Percentiles rank a stretch among this genome's conserved stretches.
These are phyloP conservation scores for Anthoceros angustus DNA, from an alignment of 225 moss, liverwort and hornwort genomes.

Conservation along the genomic window DNA sequence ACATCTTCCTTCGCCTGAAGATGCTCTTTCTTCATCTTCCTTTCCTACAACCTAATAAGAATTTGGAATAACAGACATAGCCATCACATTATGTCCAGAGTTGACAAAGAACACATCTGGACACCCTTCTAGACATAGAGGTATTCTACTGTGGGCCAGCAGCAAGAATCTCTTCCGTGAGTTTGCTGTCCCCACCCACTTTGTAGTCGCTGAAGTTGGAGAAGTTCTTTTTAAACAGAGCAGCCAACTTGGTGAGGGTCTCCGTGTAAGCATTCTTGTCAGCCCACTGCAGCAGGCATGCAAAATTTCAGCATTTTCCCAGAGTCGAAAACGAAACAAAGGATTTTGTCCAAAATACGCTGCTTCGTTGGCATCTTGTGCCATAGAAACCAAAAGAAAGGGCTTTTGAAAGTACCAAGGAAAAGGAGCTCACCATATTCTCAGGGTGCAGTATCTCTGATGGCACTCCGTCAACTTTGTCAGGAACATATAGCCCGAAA, in stretches of 20 bases:
- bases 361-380: no score
- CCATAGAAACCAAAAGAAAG: no score
- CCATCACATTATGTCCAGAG: no score
- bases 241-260: slow-evolving; percentile 22
- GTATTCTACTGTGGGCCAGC: slow-evolving; percentile 21
- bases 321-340: no score
- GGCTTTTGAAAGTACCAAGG: not conserved
- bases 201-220: slow-evolving; percentile 31
- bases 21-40: no score
- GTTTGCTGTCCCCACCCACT: slow-evolving; percentile 25
- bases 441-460: slow-evolving; percentile 63
- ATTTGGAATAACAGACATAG: no score
- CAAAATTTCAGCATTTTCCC: slow-evolving; percentile 8
- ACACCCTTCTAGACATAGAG: no score
- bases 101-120: no score
- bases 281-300: slow-evolving; percentile 31
- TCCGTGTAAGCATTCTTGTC: slow-evolving; percentile 26
- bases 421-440: slow-evolving; percentile 47
- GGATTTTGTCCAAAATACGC: no score
- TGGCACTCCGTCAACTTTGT: slow-evolving; percentile 55
- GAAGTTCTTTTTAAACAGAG: slow-evolving; percentile 33
- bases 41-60: no score
- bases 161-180: slow-evolving; percentile 27
- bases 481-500: slow-evolving; percentile 68
- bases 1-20: no score